Conservation (phyloP, 306 rosid species). For the Argentina anserina region DNA sequence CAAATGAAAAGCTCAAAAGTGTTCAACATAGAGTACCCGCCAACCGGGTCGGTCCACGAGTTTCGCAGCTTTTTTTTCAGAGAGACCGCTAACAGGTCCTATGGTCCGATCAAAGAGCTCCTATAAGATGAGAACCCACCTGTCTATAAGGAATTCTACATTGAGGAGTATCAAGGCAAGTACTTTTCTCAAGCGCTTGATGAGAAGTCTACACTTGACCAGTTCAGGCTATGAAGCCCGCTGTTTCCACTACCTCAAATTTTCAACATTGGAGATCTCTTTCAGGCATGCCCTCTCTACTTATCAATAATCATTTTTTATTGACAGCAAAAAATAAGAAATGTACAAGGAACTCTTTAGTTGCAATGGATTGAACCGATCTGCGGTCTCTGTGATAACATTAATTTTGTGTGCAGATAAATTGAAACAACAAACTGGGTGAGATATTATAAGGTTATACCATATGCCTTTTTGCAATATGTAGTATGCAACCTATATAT, state of each 20-base stretch:
- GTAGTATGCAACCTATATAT: too few species aligned
- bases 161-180: constrained; percentile 28
- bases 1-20: constrained; percentile 44
- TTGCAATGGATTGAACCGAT: too few species aligned
- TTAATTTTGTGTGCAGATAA: too few species aligned
- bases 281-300: too few species aligned
- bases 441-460: too few species aligned
- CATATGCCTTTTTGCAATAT: too few species aligned
- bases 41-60: constrained; percentile 33
- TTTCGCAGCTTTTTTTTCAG: constrained; percentile 41
- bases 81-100: background rate
- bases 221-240: constrained; percentile 31
- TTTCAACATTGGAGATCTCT: too few species aligned
- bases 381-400: too few species aligned
- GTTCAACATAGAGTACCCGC: constrained; percentile 45
- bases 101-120: constrained; percentile 46
- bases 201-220: constrained; percentile 34
- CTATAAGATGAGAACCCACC: constrained; percentile 41
- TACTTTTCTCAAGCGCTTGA: constrained; percentile 38
- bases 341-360: too few species aligned
- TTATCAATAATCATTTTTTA: too few species aligned
- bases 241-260: background rate
- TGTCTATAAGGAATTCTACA: constrained; percentile 28
- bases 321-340: too few species aligned
- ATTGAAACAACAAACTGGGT: too few species aligned